Percentiles rank a stretch among this genome's conserved stretches.
Conservation (phyloP, 1,284 basidiomycete genomes). For the Ceratobasidium papillatum region DNA sequence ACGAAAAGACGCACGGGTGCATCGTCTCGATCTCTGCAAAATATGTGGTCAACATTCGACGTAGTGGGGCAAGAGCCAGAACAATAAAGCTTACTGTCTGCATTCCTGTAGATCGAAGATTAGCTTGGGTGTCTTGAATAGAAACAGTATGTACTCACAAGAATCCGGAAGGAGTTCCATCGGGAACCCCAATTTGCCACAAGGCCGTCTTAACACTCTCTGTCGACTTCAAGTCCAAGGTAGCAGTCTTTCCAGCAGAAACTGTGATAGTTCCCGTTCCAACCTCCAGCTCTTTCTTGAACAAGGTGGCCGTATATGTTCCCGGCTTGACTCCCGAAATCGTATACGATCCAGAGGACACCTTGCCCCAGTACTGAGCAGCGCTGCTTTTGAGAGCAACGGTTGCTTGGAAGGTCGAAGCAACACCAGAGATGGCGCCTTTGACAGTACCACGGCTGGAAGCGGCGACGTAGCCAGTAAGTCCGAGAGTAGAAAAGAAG, state of each 20-base stretch:
- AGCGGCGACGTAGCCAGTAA: conserved; percentile 57
- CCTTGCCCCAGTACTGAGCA: conserved; percentile 58
- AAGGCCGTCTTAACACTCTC: conserved; percentile 54
- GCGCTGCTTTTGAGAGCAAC: conserved; percentile 55
- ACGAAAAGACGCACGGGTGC: conserved; percentile 11
- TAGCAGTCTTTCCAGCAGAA: conserved; percentile 53
- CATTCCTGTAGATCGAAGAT: conserved; percentile 49
- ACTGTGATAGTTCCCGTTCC: conserved; percentile 57
- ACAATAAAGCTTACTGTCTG: conserved; percentile 49
- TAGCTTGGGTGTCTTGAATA: neutral
- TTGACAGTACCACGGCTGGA: conserved; percentile 58
- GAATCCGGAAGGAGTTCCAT: conserved; percentile 59
- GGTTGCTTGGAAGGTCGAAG: conserved; percentile 6
- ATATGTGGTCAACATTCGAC: too few species aligned
- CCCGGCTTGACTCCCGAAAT: conserved; percentile 60
- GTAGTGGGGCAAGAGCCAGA: too few species aligned
- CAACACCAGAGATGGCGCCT: conserved; percentile 57
- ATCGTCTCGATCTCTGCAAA: conserved; percentile 21
- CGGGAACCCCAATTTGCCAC: conserved; percentile 60
- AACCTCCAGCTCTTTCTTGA: conserved; percentile 57
- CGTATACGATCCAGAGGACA: conserved; percentile 56
- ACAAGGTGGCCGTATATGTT: conserved; percentile 55
- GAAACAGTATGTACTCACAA: conserved; percentile 44
- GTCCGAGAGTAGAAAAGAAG: conserved; percentile 58
- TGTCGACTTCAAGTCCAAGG: conserved; percentile 49